Base-by-base conservation (phyloP, 2,329 filamentous ascomycete genomes). In the Catunica adiposa region DNA sequence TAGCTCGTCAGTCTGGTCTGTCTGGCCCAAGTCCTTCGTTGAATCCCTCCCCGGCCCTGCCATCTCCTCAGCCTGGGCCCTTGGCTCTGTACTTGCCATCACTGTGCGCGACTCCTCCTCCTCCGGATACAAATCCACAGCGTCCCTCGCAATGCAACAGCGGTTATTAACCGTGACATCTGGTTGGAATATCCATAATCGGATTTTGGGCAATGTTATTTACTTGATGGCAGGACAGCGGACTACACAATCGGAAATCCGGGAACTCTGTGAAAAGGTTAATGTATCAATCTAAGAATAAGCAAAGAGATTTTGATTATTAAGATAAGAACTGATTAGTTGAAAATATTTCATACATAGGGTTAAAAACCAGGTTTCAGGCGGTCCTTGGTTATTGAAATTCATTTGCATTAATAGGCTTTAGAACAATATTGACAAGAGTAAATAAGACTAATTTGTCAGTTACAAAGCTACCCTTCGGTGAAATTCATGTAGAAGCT, bases 11-110 rank as follows among this genome's bases (percentile, higher is more conserved):
- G 62, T 64, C 0, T 90, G 84, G 84, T 88, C 84, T 56, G 76
- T 80, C 58, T 92, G 86, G 86, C 78, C 80, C 20, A 0, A 71
- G 72, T 1, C 68, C 0, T 77, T 89, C 26, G 70, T 89, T 1
- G 66, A 69, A 1, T 65, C 69, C 11, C 62, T 89, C 1, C 89
- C 84, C 3, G 68, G 62, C 15, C 63, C 68, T 0, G 67, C 70
- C 0, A 78, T 92, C 0, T 72, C 78, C 2, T 78, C 82, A 6
- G 78, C 84, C 0, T 85, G 86, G 70, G 83, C 86, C 0, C 68
- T 92, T 1, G 87, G 87, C 0, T 84, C 79, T 1, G 83, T 92
- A 1, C 70, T 92, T 9, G 82, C 83, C 0, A 80, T 94, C 38
- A 72, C 71, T 25, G 62, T 79, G 55, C 63, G 65, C 3, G 70